Base-by-base conservation (phyloP, 192 early-diverging fungal genomes). In the Entophlyctis helioformis region DNA sequence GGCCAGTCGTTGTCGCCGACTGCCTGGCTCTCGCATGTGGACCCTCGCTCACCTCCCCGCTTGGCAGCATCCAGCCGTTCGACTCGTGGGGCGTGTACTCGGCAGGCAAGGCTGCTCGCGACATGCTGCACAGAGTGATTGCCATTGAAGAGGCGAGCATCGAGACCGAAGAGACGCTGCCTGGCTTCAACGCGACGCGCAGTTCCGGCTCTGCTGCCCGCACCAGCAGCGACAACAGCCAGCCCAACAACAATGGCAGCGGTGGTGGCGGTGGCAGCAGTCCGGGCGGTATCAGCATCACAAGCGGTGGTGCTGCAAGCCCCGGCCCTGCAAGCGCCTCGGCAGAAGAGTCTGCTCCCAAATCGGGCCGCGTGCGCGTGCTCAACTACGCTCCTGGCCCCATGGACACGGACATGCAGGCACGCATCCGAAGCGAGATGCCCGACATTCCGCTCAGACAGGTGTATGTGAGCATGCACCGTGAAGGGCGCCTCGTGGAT, bases 301-400 rank as follows among this genome's bases (percentile, higher is more conserved):
- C n/a, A n/a, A n/a, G n/a, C n/a, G n/a, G n/a, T n/a, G n/a, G n/a
- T n/a, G n/a, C n/a, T n/a, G n/a, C n/a, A n/a, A n/a, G n/a, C n/a
- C n/a, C n/a, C n/a, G n/a, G n/a, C n/a, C n/a, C n/a, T n/a, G n/a
- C n/a, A n/a, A n/a, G n/a, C n/a, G n/a, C n/a, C n/a, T n/a, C n/a
- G n/a, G n/a, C n/a, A n/a, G n/a, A n/a, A n/a, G n/a, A n/a, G n/a
- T n/a, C n/a, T n/a, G 18, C 8, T 43, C 25, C 24, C 42, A 43
- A 37, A 13, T 31, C 62, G n/a, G n/a, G 56, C 42, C 33, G 67
- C 28, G 58, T 83, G 36, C 73, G 79, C 44, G 72, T 79, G 12
- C 63, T 93, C 31, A 87, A 67, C 48, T 93, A 93, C 62, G 85
- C 89, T 2, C 89, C 89, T 1, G 89, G 89, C 12, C 89, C 89